Evolutionary conservation across 306 rosid genomes (phyloP), one percentile per base, ranked within the genome.

Genomic region (Prunus kanzakura): DNA sequence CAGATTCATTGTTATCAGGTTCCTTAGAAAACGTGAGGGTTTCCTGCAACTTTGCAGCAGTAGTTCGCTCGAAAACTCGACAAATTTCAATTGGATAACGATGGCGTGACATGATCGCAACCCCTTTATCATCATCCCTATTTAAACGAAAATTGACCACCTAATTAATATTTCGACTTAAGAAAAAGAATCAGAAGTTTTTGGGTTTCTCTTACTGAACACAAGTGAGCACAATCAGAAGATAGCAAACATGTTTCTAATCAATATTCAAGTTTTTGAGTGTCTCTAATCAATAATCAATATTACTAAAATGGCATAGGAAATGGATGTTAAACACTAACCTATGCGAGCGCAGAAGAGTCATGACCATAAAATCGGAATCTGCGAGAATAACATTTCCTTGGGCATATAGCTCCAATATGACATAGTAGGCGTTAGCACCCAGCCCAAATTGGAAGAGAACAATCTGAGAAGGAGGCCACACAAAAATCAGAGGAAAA

Each of bases 261-360:
- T 25, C 56, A 57, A 18, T 41, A 2, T 9, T 10, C 56, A 35
- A 43, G 32, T 19, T 47, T 13, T 11, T 41, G 50, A 23, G 11
- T 20, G 6, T 52, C 30, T 35, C 41, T 35, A 5, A 35, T 25
- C 27, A 25, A 25, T 25, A 25, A 25, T 25, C 27, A 1, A 25
- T 25, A 47, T 45, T 35, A 54, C 62, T 45, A 8, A 70, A 83
- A 15, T 6, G 2, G 4, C 3, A 56, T 18, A 25, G 6, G 46
- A 35, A 52, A 41, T 6, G 12, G 3, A 72, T 18, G 29, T 15
- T 38, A 64, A 65, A 38, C 18, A 66, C 76, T 62, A 67, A 95
- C 98, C 97, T 92, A 89, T 95, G 99, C 6, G 99, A 95, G 23
- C 99, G 93, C 57, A 95, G 97, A n/a, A 95, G 93, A 70, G 99